phyloP scores from a whole-genome alignment of 257 asterid species.

The Paulownia fortunei region DNA sequence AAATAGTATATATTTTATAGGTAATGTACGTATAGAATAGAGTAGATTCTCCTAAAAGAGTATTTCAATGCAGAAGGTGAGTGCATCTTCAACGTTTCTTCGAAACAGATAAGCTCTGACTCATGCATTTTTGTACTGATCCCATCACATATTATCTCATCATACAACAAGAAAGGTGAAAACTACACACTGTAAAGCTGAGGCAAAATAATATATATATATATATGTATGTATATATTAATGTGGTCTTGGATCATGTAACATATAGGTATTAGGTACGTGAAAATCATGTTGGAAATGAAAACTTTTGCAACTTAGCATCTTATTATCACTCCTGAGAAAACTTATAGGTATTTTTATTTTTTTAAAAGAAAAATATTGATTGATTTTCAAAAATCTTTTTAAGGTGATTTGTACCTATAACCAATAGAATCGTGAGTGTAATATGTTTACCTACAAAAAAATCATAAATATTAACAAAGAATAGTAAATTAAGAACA shows the following conservation, averaged over 20 bases:
- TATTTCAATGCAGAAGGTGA: not conserved
- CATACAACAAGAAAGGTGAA: conserved; percentile 22
- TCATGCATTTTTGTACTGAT: conserved; percentile 17
- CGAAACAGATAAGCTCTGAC: conserved; percentile 20
- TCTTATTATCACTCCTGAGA: too few species aligned
- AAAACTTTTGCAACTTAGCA: not conserved
- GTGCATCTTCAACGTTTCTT: not conserved
- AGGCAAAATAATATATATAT: not conserved
- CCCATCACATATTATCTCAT: not conserved
- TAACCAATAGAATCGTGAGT: too few species aligned
- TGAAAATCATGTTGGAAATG: not conserved
- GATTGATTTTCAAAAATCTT: too few species aligned
- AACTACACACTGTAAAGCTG: conserved; percentile 24
- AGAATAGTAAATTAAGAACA: too few species aligned
- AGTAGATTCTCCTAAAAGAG: not conserved
- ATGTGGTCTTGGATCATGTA: conserved; percentile 2
- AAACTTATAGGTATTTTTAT: too few species aligned
- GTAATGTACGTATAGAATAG: not conserved
- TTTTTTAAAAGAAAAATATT: too few species aligned
- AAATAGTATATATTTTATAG: too few species aligned
- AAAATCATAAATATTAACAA: too few species aligned
- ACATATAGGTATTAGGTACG: not conserved
- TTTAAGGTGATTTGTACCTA: too few species aligned
- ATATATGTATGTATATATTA: not conserved
- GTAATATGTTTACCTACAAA: too few species aligned